phyloP scores from a whole-genome alignment of 176 grass and related monocot genomes.

The Ananas comosus region DNA sequence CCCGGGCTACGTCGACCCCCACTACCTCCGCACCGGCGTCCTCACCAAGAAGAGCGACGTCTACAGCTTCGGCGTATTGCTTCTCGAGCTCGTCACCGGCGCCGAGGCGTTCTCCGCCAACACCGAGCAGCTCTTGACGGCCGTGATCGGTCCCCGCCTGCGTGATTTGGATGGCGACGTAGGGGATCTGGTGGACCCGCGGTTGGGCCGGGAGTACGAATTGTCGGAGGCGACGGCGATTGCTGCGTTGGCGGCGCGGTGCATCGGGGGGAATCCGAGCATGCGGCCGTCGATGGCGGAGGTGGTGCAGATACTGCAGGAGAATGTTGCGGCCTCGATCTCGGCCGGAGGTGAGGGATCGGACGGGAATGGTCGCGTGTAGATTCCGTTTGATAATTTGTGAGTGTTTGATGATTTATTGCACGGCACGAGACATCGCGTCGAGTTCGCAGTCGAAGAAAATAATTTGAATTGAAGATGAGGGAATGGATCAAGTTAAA shows the following conservation, averaged over 20 bases:
- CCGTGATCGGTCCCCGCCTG: conserved; percentile 40
- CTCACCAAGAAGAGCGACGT: conserved; percentile 94
- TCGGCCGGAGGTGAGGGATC: conserved; percentile 26
- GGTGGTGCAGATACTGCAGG: conserved; percentile 43
- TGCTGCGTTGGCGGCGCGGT: conserved; percentile 33
- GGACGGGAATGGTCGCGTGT: background rate
- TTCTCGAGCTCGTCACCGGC: conserved; percentile 83
- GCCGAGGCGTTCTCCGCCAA: conserved; percentile 63
- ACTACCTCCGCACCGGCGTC: conserved; percentile 84
- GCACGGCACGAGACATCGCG: too few species aligned
- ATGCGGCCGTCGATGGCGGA: conserved; percentile 68
- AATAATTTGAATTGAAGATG: too few species aligned
- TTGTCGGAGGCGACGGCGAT: conserved; percentile 31
- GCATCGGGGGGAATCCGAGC: conserved; percentile 50
- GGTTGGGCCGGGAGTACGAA: conserved; percentile 40
- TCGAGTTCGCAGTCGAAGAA: too few species aligned
- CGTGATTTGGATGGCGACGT: background rate
- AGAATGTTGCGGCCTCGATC: conserved; percentile 31
- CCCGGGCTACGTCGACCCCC: conserved; percentile 82
- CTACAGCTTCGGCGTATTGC: conserved; percentile 91
- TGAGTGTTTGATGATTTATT: too few species aligned
- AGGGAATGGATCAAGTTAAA: too few species aligned
- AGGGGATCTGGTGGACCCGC: conserved; percentile 32
- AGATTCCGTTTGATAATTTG: too few species aligned
- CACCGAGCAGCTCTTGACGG: conserved; percentile 51